Base-by-base conservation (phyloP, 1,139 yeast species). In the Nadsonia starkeyi-henricii region DNA sequence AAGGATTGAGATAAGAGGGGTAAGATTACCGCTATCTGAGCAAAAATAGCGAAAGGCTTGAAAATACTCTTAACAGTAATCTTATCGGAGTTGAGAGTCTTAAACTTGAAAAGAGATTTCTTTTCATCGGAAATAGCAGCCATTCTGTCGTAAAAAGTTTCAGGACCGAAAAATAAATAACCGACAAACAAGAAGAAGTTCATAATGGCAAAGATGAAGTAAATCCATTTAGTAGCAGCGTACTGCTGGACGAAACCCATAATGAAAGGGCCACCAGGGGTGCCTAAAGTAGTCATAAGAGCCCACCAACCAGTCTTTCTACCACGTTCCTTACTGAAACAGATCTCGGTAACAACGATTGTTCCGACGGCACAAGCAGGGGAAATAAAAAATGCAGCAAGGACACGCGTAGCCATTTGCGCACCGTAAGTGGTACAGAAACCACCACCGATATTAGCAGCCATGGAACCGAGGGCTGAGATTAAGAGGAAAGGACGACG, bases 1-100 rank as follows among this genome's bases (percentile, higher is more conserved):
- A 62, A 50, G 2, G 62, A 54, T 23, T 58, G 55, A 18, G 64
- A 57, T 33, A 60, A 43, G 2, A 55, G 55, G 1, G 62, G 51
- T 21, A 53, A 23, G 18, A 54, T 33, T 7, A 55, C 56, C 21
- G 41, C 28, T 17, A 45, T 28, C 19, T 46, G 43, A 12, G 23
- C 20, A n/a, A 41, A 39, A 37, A 33, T 44, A 8, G 18, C 44
- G 19, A 50, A 44, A 28, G 51, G 51, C n/a, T 30, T 26, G n/a
- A 50, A 19, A 36, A 51, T 36, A 23, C 41, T 48, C 15, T 41
- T 28, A 20, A 43, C 39, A 8, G 53, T 7, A 7, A 26, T 26
- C 17, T 43, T 37, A 15, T 20, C 21, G 18, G 20, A 15, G 18
- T 45, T 44, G 44, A 13, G 28, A 9, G 41, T 28, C 41, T 9